phyloP scores from a whole-genome alignment of 169 alveolate genomes.

The Plasmodium ovale region DNA sequence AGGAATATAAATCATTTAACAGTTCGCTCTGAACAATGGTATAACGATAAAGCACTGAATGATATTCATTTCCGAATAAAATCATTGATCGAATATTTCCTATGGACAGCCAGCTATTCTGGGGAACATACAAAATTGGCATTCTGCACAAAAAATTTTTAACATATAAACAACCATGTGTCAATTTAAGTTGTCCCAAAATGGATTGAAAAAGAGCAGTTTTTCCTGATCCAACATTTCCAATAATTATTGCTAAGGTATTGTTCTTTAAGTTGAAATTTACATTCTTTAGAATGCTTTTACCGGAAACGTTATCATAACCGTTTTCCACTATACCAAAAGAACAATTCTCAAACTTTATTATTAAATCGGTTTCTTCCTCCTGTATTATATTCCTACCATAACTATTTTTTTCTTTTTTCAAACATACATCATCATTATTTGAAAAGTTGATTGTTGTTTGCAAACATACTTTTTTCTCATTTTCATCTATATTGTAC shows the following conservation, averaged over 20 bases:
- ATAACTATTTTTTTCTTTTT: neutral
- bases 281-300: slow-evolving; percentile 26
- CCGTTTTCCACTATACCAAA: slow-evolving; percentile 2
- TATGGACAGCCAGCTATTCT: slow-evolving; percentile 86
- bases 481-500: neutral
- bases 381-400: neutral
- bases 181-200: slow-evolving; percentile 77
- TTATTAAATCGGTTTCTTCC: slow-evolving; percentile 9
- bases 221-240: slow-evolving; percentile 94
- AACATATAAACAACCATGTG: slow-evolving; percentile 30
- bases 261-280: slow-evolving; percentile 55
- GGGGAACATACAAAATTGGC: slow-evolving; percentile 87
- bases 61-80: slow-evolving; percentile 83
- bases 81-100: slow-evolving; percentile 87
- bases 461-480: neutral
- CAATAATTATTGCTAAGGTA: slow-evolving; percentile 82
- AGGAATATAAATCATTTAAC: slow-evolving; percentile 79
- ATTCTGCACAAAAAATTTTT: slow-evolving; percentile 56
- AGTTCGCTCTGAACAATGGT: slow-evolving; percentile 80
- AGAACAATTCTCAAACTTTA: slow-evolving; percentile 46
- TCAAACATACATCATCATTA: neutral
- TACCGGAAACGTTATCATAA: neutral
- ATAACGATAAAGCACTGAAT: slow-evolving; percentile 73
- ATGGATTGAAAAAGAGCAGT: slow-evolving; percentile 88
- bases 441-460: neutral